Evolutionary conservation across 805 yeast genomes (phyloP), one percentile per base, ranked within the genome.

Genomic region (Candida ficus): DNA sequence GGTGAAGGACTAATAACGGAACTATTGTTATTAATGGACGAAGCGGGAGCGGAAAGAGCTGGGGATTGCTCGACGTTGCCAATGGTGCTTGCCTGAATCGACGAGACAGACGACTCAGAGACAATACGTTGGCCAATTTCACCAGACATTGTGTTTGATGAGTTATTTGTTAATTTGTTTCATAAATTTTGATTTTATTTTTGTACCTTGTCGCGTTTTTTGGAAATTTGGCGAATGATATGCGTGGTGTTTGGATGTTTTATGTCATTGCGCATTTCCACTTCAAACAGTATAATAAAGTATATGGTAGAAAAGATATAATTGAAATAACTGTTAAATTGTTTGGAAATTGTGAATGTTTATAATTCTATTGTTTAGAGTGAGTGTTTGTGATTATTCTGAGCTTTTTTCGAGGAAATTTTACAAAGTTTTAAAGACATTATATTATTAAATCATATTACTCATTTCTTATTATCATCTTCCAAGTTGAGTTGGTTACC

Each of bases 401-500:
- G n/a, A n/a, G n/a, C n/a, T n/a, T n/a, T n/a, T n/a, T n/a, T n/a
- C n/a, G n/a, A n/a, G n/a, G n/a, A n/a, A n/a, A n/a, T n/a, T n/a
- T n/a, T n/a, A n/a, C n/a, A n/a, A n/a, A n/a, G n/a, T n/a, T n/a
- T n/a, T n/a, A n/a, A n/a, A n/a, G n/a, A n/a, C 9, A 28, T 28
- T 8, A 7, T 28, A 28, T 28, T 28, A 28, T 12, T 29, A 29
- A 21, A 6, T 21, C 9, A 21, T 21, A 9, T 9, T 7, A 21
- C 25, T 31, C 21, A 22, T 27, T 28, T 27, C 17, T 28, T 26
- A 12, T 35, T 22, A 26, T 76, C 75, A 47, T 76, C 80, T 48
- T 78, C 78, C 35, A 79, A 50, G 45, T 67, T 70, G 28, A 75
- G 54, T 14, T 64, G 68, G 52, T 78, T 80, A 1, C 83, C 84